Evolutionary conservation across 805 yeast genomes (phyloP), one percentile per base, ranked within the genome.

Genomic region (Lipomyces anomalus): DNA sequence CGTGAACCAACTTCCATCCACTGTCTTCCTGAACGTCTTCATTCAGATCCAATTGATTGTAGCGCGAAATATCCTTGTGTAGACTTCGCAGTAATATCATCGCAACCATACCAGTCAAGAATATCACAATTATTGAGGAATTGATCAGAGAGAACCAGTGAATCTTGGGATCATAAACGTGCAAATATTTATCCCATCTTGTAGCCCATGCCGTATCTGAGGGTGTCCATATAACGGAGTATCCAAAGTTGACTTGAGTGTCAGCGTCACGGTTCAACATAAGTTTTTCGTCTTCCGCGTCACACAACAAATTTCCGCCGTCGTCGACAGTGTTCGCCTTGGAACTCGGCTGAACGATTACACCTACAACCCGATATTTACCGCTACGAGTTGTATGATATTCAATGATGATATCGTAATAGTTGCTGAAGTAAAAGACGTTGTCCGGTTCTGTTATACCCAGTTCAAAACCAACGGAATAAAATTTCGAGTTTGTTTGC

Each of bases 1-100:
- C 97, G 59, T 89, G 94, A 33, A 88, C 82, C 53, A 92, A 74
- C 64, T 92, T 92, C 98, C 98, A 92, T 33, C 98, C 98, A 61
- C 88, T 76, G 64, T 92, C 97, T 60, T 88, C 95, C 52, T 86
- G 80, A 43, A 87, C 77, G 57, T 82, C 87, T 39, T 69, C 74
- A 61, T 84, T 92, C 57, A 90, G 73, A 61, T 84, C 87, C 53
- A 90, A 76, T 62, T 85, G 95, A 62, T 90, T 90, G 67, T 92
- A 92, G 58, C 83, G 80, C 46, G 82, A 74, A 57, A 92, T 85
- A 63, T 92, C 98, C 61, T 77, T 82, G 62, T 78, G 83, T 61
- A 92, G 73, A 34, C 95, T 84, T 57, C 86, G 78, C 50, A 82
- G 67, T 54, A 92, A 71, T 47, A 86, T 78, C 59, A 88, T 90